Base-by-base conservation (phyloP, 2,329 filamentous ascomycete genomes). In the Mycosphaerella sp. region DNA sequence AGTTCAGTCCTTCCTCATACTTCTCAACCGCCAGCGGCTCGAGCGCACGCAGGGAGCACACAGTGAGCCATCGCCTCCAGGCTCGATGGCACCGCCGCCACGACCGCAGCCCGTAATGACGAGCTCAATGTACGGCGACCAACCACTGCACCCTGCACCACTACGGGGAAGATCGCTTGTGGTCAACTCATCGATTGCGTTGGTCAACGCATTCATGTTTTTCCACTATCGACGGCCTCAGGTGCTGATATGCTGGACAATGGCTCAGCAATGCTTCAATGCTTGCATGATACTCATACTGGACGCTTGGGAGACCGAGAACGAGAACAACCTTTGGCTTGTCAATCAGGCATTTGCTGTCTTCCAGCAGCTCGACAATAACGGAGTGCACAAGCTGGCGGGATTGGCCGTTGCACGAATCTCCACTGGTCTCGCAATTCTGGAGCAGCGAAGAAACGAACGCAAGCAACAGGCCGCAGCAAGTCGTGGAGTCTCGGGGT, bases 251-350 rank as follows among this genome's bases (percentile, higher is more conserved):
- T 75, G 71, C 55, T 77, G 74, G 74, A 72, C 67, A 0, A 69
- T 75, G 57, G 69, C 69, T 32, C 75, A 77, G 52, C 72, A 75
- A 62, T 73, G 73, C 2, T 76, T 76, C 65, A 76, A 75, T 50
- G 71, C 73, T 8, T 71, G 68, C 53, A 75, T 75, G 73, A 73
- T 77, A 17, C 59, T 77, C 6, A 63, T 75, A 1, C 64, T 75
- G 1, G 73, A 75, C 44, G 71, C 71, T 6, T 64, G 74, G 52
- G 73, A 76, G 59, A 69, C 68, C 1, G 65, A 64, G 14, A 66
- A 69, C 36, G 59, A 66, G 14, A 62, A 63, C n/a, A 64, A 69
- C 14, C 57, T 72, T 13, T 64, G 63, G 41, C 67, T 70, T 37
- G 68, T 73, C 4, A 66, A 74, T 52, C 63, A 69, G 41, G 70